A percentile compares a stretch with the other conserved stretches of the same genome.
phyloP scores from a whole-genome alignment of 306 rosid genomes.

The Cicer cuneatum region DNA sequence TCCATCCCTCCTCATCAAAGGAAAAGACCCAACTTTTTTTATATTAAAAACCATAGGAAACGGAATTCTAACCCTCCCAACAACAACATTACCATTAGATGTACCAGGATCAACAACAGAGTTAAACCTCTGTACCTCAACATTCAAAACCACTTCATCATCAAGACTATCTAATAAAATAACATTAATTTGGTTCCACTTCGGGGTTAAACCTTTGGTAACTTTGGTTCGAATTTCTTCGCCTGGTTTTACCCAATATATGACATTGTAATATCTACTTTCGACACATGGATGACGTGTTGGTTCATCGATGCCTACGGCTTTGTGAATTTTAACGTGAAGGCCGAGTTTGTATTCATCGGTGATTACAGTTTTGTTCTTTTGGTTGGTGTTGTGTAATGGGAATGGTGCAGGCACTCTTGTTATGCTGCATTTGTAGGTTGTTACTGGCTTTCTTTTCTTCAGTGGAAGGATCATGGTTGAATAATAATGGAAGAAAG shows the following conservation, averaged over 20 bases:
- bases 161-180: not conserved
- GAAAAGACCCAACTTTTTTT: not conserved
- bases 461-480: not conserved
- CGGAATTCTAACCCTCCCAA: conserved; percentile 41
- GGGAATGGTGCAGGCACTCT: not conserved
- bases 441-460: not conserved
- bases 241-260: conserved; percentile 34
- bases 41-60: not conserved
- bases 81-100: not conserved
- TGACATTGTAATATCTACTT: conserved; percentile 2
- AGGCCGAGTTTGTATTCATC: not conserved
- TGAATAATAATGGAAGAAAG: not conserved
- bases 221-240: not conserved
- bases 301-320: not conserved
- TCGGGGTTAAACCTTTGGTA: not conserved
- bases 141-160: not conserved
- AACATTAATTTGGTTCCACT: not conserved
- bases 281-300: not conserved
- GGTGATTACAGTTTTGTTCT: not conserved
- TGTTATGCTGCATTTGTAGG: not conserved
- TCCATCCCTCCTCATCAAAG: conserved; percentile 5
- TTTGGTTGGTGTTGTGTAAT: not conserved
- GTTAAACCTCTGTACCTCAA: conserved; percentile 35
- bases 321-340: not conserved
- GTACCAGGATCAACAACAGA: conserved; percentile 1